Evolutionary conservation across 257 asterid species (phyloP), one percentile per base, ranked within the genome.

Genomic region (Handroanthus guayacan): DNA sequence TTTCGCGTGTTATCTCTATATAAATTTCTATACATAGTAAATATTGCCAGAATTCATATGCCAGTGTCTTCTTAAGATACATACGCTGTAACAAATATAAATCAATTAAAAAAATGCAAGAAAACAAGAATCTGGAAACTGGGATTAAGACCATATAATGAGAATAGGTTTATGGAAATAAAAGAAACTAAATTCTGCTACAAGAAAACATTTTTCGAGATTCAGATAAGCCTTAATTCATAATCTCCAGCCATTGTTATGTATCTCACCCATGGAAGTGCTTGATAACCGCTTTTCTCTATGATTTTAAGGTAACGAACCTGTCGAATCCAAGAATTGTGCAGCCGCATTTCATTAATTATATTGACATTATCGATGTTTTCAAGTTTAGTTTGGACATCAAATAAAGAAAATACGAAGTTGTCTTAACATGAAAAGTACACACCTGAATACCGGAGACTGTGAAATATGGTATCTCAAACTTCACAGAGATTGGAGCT

Each of bases 181-280:
- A 25, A 25, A 25, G 31, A 25, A 31, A 13, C 12, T 5, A 61
- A 14, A 13, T 10, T 60, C 65, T 54, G 74, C 16, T 39, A 43
- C 20, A 9, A 13, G 36, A 63, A 16, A 7, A 45, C 72, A 67
- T 67, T 12, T 67, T 57, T 43, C 57, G 20, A 56, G 31, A 56
- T 14, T 75, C 36, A 75, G 16, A 81, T 78, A 44, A 86, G 88
- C 67, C 86, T 83, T 31, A 86, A 72, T 62, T 86, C 90, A 55
- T 86, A 86, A 43, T 86, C 86, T 6, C 86, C 88, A 8, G 84
- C 90, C 86, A 77, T 82, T n/a, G 90, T 84, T 63, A 86, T 84
- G 78, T 86, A 82, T 76, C 90, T 78, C 74, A 86, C 90, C 90
- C 86, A 84, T 39, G 88, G 88, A 51, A 86, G 88, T 45, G 88